Evolutionary conservation across 805 yeast species (phyloP), one percentile per base, ranked within the genome.

Genomic region (Phaffomyces opuntiae): DNA sequence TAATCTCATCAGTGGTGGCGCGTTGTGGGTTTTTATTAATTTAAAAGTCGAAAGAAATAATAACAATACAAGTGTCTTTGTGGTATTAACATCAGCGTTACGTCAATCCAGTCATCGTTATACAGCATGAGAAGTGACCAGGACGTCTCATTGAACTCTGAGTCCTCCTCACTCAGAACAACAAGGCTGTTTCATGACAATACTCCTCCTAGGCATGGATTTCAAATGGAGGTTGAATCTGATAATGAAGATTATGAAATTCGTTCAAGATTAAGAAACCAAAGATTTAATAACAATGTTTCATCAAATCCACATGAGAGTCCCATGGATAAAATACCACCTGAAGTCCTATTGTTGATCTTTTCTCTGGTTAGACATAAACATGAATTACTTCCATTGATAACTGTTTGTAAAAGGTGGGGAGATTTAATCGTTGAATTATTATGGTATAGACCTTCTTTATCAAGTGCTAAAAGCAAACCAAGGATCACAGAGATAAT

Each of bases 371-470:
- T 84, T 43, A 78, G 73, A 40, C 73, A 83, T 37, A 78, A 74
- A 52, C 59, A 73, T 4, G 89, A 83, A 54, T 66, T 81, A 48
- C 79, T 78, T 26, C 70, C 78, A 13, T 64, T 83, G 21, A 67
- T 87, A 50, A 72, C 87, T 1, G 90, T 87, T 8, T 89, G 96
- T 64, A 80, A 78, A 55, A 75, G 80, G 49, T 89, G 96, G 84
- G 85, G 89, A 11, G 77, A 79, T 53, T 69, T 86, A 37, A 80
- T 86, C 13, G 80, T 88, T 11, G 96, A 87, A 56, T 72, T 83
- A 37, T 68, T 90, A 29, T 90, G 96, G 95, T 86, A 87, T 60
- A 76, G 98, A 48, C 96, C 97, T 4, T 77, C 77, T 38, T 72
- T 87, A 63, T 77, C 74, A 50, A 70, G 72, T 49, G 72, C 70